Evolutionary conservation across 495 filamentous ascomycete species (phyloP).

Genomic region (Lophiotrema nucula): DNA sequence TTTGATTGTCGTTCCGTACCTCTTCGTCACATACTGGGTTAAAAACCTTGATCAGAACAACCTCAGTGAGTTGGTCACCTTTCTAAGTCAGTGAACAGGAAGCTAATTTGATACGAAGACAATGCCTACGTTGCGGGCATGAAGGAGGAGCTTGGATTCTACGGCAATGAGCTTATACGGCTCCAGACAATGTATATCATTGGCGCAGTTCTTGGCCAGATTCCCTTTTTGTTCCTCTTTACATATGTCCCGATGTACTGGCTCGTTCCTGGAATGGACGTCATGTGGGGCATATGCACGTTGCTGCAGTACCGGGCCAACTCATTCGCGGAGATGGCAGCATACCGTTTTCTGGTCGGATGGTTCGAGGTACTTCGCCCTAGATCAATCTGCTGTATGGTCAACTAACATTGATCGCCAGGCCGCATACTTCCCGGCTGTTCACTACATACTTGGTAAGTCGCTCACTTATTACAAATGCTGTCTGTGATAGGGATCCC

Average conservation of each 20-base stretch:
- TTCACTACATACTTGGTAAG: slow-evolving; percentile 52
- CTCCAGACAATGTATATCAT: slow-evolving; percentile 52
- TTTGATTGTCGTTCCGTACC: slow-evolving; percentile 16
- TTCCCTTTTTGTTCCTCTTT: slow-evolving; percentile 54
- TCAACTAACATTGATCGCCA: no score
- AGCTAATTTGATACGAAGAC: no score
- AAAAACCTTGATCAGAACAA: slow-evolving; percentile 26
- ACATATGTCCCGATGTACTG: slow-evolving; percentile 50
- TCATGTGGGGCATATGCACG: slow-evolving; percentile 23
- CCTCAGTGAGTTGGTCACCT: slow-evolving; percentile 11
- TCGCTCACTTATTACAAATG: no score
- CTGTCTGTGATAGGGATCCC: no score
- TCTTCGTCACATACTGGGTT: slow-evolving; percentile 24
- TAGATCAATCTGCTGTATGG: no score
- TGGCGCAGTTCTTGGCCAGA: slow-evolving; percentile 51
- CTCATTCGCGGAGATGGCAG: slow-evolving; percentile 11
- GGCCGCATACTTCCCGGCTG: slow-evolving; percentile 48
- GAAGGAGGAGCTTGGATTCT: slow-evolving; percentile 32
- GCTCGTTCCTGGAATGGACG: slow-evolving; percentile 42
- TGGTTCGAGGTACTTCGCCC: no score
- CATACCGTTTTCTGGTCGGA: slow-evolving; percentile 40
- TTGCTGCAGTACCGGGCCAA: slow-evolving; percentile 25
- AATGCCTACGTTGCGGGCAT: slow-evolving; percentile 26
- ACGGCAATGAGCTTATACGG: slow-evolving; percentile 51
- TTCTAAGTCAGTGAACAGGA: no score